phyloP scores from a whole-genome alignment of 352 stramenopile genomes.

The Plasmopara halstedii region DNA sequence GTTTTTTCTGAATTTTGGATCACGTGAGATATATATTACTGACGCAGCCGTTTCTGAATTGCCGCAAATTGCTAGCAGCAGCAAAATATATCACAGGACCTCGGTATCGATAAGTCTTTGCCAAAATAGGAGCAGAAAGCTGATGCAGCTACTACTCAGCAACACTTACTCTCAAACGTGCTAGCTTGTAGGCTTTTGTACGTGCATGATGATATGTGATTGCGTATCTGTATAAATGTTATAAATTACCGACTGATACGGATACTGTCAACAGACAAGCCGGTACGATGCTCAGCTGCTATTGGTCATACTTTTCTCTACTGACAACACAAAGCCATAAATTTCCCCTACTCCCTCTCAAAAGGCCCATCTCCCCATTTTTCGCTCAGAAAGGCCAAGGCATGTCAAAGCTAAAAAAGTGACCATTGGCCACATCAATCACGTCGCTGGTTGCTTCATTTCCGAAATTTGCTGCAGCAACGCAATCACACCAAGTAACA shows the following conservation, averaged over 20 bases:
- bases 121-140: too few relatives aligned
- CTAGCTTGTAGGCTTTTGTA: too few relatives aligned
- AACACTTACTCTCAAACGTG: too few relatives aligned
- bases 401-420: slow-evolving; percentile 31
- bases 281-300: slow-evolving; percentile 17
- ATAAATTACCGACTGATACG: slow-evolving; percentile 29
- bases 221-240: background rate
- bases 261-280: slow-evolving; percentile 25
- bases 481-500: slow-evolving; percentile 13
- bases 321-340: slow-evolving; percentile 21
- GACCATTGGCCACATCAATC: slow-evolving; percentile 15
- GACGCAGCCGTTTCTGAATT: slow-evolving; percentile 5
- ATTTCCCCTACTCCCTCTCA: slow-evolving; percentile 16
- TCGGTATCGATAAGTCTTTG: too few relatives aligned
- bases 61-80: slow-evolving; percentile 2
- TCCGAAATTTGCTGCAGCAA: slow-evolving; percentile 25
- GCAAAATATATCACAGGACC: slow-evolving; percentile 2
- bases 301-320: slow-evolving; percentile 25
- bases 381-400: slow-evolving; percentile 11
- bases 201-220: background rate
- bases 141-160: too few relatives aligned
- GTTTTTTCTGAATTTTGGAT: too few relatives aligned
- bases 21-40: too few relatives aligned
- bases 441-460: slow-evolving; percentile 28
- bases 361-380: slow-evolving; percentile 14